Evolutionary conservation across 169 alveolate species (phyloP).

Genomic region (Plasmodium falciparum): DNA sequence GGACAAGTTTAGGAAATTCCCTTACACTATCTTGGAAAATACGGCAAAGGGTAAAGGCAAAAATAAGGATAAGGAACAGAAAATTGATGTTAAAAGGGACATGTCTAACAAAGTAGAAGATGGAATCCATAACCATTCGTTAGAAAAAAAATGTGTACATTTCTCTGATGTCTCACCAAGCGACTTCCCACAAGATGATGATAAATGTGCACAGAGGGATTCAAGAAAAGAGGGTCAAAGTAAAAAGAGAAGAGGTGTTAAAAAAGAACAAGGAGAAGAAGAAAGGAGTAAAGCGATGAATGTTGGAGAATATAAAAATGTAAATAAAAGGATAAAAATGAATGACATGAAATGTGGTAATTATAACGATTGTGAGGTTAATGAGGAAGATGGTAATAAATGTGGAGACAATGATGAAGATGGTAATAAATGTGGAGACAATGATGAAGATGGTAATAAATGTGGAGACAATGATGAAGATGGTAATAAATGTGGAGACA

Average conservation of each 20-base stretch:
- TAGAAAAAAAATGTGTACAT: too few species aligned
- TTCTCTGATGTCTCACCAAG: too few species aligned
- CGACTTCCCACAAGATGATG: too few species aligned
- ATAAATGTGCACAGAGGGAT: too few species aligned
- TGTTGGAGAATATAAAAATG: background rate
- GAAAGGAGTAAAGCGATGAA: background rate
- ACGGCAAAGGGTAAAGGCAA: background rate
- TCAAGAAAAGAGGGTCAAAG: background rate
- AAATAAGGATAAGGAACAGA: background rate
- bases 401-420: too few species aligned
- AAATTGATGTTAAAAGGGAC: background rate
- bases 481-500: too few species aligned
- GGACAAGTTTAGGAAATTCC: conserved; percentile 20
- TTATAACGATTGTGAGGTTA: background rate
- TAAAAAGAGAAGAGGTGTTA: background rate
- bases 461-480: too few species aligned
- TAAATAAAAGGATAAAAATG: background rate
- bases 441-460: too few species aligned
- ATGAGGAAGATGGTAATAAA: background rate
- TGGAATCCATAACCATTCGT: too few species aligned
- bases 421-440: too few species aligned
- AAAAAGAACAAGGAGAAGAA: background rate
- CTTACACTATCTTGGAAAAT: background rate
- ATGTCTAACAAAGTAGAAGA: too few species aligned
- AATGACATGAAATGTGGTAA: background rate